phyloP scores from a whole-genome alignment of 2,329 filamentous ascomycete species.

The Phialemoniopsis sp. region DNA sequence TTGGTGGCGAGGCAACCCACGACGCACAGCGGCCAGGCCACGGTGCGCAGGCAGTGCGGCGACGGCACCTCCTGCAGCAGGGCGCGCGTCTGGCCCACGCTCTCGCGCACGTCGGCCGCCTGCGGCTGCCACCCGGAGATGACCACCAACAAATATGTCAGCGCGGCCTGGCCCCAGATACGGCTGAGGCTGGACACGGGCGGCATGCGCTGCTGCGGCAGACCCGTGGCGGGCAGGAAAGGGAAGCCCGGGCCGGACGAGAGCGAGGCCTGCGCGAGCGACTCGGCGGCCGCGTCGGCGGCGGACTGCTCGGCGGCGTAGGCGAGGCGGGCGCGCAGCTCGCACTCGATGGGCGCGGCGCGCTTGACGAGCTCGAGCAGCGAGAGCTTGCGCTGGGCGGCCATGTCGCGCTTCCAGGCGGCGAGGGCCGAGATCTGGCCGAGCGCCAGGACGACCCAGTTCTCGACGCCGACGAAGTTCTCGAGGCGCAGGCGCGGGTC shows the following conservation, averaged over 20 bases:
- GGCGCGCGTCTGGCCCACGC: slow-evolving; percentile 21
- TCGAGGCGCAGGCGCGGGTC: slow-evolving; percentile 31
- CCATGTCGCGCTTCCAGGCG: slow-evolving; percentile 49
- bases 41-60: slow-evolving; percentile 20
- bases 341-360: slow-evolving; percentile 33
- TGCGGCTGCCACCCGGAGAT: slow-evolving; percentile 47
- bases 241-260: not conserved
- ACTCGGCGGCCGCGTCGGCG: not conserved
- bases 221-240: not conserved
- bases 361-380: slow-evolving; percentile 39
- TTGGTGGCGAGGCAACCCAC: slow-evolving; percentile 29
- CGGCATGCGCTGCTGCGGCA: not conserved
- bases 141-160: slow-evolving; percentile 43
- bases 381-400: slow-evolving; percentile 36
- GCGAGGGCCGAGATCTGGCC: slow-evolving; percentile 49
- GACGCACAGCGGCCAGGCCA: slow-evolving; percentile 29
- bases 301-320: slow-evolving; percentile 17
- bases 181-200: slow-evolving; percentile 14
- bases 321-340: slow-evolving; percentile 25
- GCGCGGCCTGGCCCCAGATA: slow-evolving; percentile 43
- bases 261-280: not conserved
- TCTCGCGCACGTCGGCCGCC: slow-evolving; percentile 31
- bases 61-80: slow-evolving; percentile 23
- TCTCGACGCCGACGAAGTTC: slow-evolving; percentile 50
- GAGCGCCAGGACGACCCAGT: slow-evolving; percentile 52